Percentiles rank a stretch among this genome's conserved stretches.
phyloP scores from a whole-genome alignment of 306 rosid species.

The Prunus salicina region DNA sequence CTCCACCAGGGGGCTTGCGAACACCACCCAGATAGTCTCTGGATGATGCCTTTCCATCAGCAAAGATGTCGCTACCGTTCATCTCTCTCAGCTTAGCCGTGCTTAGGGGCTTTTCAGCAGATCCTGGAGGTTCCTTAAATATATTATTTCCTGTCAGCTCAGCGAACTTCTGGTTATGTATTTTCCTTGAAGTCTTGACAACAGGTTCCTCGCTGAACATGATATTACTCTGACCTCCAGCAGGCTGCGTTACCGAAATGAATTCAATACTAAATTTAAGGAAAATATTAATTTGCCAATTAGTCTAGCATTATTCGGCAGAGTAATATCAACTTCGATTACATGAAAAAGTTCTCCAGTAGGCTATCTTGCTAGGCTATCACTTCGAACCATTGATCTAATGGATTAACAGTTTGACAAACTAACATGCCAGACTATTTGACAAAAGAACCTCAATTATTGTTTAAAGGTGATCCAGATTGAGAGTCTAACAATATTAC shows the following conservation, averaged over 20 bases:
- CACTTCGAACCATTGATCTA: neutral
- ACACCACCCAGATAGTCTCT: slow-evolving; percentile 78
- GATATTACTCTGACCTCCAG: slow-evolving; percentile 93
- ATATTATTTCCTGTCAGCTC: slow-evolving; percentile 85
- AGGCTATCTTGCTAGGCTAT: neutral
- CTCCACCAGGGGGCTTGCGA: slow-evolving; percentile 93
- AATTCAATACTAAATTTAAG: neutral
- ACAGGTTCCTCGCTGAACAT: slow-evolving; percentile 77
- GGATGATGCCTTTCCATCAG: slow-evolving; percentile 67
- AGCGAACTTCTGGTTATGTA: slow-evolving; percentile 82
- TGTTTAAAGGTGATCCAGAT: too few species aligned
- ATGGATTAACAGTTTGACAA: neutral
- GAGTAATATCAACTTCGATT: neutral
- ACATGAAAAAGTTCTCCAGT: neutral
- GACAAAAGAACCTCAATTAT: neutral
- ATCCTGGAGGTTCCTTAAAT: slow-evolving; percentile 76
- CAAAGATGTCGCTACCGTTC: slow-evolving; percentile 87
- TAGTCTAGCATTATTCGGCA: neutral
- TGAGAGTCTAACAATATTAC: too few species aligned
- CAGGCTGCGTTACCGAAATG: slow-evolving; percentile 51
- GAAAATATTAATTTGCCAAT: neutral
- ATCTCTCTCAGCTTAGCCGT: slow-evolving; percentile 88
- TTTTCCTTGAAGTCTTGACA: slow-evolving; percentile 64
- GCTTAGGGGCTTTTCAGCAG: slow-evolving; percentile 76
- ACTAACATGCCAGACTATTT: neutral